Percentiles rank a stretch among this genome's conserved stretches.
phyloP scores from a whole-genome alignment of 345 rosid species.

The Litchi chinensis region DNA sequence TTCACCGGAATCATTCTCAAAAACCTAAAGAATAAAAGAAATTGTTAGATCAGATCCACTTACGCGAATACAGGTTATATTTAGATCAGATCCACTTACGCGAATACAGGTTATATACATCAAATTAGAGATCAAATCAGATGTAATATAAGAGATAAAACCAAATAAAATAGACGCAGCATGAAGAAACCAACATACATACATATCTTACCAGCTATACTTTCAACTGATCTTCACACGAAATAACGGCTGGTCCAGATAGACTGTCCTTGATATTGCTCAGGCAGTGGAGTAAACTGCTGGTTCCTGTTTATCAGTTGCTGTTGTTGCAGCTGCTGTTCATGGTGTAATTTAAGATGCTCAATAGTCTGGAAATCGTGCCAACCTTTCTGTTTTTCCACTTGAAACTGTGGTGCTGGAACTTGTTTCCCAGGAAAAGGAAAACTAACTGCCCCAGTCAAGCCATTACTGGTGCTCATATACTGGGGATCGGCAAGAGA shows the following conservation, averaged over 20 bases:
- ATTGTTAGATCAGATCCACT: constrained; percentile 5
- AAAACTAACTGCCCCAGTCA: constrained; percentile 58
- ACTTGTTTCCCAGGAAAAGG: constrained; percentile 90
- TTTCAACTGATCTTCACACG: constrained; percentile 76
- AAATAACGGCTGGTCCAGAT: constrained; percentile 70
- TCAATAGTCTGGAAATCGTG: constrained; percentile 51
- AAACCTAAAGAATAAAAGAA: constrained; percentile 40
- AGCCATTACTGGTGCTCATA: constrained; percentile 48
- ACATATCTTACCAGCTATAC: constrained; percentile 47
- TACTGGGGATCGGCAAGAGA: constrained; percentile 55
- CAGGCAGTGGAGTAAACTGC: constrained; percentile 62
- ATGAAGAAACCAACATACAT: background rate
- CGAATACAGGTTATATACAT: background rate
- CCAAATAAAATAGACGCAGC: constrained; percentile 9
- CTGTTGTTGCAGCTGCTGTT: constrained; percentile 57
- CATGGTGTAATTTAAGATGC: constrained; percentile 45
- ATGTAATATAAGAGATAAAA: background rate
- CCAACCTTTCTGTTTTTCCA: constrained; percentile 56
- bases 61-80: background rate
- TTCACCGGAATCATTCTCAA: constrained; percentile 59
- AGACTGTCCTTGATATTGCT: constrained; percentile 82
- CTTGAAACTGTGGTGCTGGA: constrained; percentile 48
- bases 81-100: constrained; percentile 2
- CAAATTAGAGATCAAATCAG: background rate
- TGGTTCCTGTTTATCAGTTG: constrained; percentile 53